These are phyloP conservation scores for Solanum hybrid DNA, from an alignment of 305 asterid genomes.

Conservation along the genomic window DNA sequence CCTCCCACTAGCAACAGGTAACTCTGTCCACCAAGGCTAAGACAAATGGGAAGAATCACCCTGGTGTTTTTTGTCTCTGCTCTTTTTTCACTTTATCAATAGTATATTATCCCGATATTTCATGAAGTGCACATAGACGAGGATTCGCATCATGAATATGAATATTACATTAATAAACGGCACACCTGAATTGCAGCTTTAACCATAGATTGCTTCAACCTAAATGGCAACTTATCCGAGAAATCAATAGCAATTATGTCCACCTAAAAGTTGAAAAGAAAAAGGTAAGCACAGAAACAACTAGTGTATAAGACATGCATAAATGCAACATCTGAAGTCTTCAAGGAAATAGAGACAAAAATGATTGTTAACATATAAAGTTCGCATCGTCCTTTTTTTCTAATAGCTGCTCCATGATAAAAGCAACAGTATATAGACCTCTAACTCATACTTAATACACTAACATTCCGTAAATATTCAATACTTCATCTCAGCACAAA, in stretches of 20 bases:
- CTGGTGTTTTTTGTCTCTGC: neutral
- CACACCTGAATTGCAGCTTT: conserved; percentile 74
- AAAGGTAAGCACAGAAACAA: neutral
- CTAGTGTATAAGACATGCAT: neutral
- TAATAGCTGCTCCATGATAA: neutral
- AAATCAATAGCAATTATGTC: conserved; percentile 76
- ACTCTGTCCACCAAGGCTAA: neutral
- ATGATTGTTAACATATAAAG: neutral
- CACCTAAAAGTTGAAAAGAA: conserved; percentile 36
- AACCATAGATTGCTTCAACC: conserved; percentile 70
- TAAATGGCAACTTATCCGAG: conserved; percentile 55
- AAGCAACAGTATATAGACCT: neutral
- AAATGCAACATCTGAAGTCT: neutral
- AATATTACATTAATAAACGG: neutral
- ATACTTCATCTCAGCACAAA: neutral
- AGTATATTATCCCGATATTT: neutral
- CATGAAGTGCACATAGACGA: neutral
- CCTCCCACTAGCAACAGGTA: neutral
- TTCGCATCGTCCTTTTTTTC: neutral
- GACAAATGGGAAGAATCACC: neutral
- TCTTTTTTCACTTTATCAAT: neutral
- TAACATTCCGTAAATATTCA: neutral
- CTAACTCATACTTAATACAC: neutral
- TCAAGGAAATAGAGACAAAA: neutral
- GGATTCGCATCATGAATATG: neutral